Evolutionary conservation across 805 yeast genomes (phyloP).

Genomic region (Cyberlindnera maritima): DNA sequence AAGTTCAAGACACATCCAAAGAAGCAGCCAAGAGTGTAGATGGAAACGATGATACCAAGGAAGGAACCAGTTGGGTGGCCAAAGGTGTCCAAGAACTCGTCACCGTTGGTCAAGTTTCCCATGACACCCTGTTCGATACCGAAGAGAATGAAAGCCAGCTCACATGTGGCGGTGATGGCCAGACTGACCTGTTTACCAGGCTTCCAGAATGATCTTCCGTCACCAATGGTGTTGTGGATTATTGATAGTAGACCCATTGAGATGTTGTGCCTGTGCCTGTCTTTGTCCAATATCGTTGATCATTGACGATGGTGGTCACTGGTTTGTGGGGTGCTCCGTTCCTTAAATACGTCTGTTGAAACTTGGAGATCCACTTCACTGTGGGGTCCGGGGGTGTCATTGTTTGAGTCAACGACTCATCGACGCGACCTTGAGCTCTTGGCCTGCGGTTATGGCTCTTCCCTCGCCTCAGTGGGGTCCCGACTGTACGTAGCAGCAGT

Average conservation of each 20-base stretch:
- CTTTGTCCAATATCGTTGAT: no score
- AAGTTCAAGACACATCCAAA: conserved; percentile 34
- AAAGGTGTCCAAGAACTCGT: conserved; percentile 5
- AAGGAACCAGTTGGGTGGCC: conserved; percentile 14
- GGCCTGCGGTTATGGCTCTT: no score
- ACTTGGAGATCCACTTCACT: no score
- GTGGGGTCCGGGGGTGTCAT: no score
- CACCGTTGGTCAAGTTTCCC: conserved; percentile 9
- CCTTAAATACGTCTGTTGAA: no score
- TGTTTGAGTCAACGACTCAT: no score
- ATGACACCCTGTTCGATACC: conserved; percentile 16
- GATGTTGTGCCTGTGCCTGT: no score
- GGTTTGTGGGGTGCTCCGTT: no score
- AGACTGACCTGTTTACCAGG: conserved; percentile 6
- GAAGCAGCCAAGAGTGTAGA: conserved; percentile 27
- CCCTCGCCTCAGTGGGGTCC: no score
- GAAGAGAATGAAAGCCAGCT: conserved; percentile 10
- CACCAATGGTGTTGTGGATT: conserved; percentile 3
- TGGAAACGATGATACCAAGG: conserved; percentile 33
- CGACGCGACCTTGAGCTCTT: no score
- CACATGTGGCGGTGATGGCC: conserved; percentile 13
- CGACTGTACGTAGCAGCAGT: no score
- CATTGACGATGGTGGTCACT: no score
- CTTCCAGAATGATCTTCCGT: conserved; percentile 7
- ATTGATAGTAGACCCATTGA: conserved; percentile 1